Evolutionary conservation across 129 eudicot genomes (phyloP).

Genomic region (Helianthus tuberosus): DNA sequence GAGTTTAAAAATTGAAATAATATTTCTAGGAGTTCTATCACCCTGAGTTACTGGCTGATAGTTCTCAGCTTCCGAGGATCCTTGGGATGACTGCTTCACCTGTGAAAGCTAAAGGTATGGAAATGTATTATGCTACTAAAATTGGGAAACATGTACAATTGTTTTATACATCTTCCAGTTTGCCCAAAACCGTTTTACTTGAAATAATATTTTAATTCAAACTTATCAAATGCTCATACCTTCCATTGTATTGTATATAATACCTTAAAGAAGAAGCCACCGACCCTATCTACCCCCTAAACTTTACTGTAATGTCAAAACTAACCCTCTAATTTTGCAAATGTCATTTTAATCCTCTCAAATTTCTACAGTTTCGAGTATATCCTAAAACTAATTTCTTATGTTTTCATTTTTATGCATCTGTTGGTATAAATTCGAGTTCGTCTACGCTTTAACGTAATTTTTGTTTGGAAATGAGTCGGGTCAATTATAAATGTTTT

Average conservation of each 20-base stretch:
- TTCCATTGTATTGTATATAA: not conserved
- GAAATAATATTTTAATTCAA: not conserved
- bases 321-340: too few species aligned
- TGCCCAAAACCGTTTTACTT: not conserved
- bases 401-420: too few species aligned
- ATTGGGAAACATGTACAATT: not conserved
- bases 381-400: too few species aligned
- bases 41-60: constrained; percentile 29
- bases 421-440: too few species aligned
- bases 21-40: constrained; percentile 75
- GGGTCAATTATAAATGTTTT: too few species aligned
- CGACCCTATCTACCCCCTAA: too few species aligned
- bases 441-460: too few species aligned
- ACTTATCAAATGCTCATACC: not conserved
- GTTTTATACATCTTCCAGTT: not conserved
- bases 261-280: too few species aligned
- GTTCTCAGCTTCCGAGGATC: constrained; percentile 63
- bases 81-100: constrained; percentile 99
- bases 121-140: not conserved
- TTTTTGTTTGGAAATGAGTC: too few species aligned
- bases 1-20: constrained; percentile 10
- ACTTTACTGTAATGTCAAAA: too few species aligned
- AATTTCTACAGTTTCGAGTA: too few species aligned
- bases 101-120: constrained; percentile 77
- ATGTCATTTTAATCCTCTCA: too few species aligned